Base-by-base conservation (phyloP, 805 yeast species). In the Ogataea chonburiensis region DNA sequence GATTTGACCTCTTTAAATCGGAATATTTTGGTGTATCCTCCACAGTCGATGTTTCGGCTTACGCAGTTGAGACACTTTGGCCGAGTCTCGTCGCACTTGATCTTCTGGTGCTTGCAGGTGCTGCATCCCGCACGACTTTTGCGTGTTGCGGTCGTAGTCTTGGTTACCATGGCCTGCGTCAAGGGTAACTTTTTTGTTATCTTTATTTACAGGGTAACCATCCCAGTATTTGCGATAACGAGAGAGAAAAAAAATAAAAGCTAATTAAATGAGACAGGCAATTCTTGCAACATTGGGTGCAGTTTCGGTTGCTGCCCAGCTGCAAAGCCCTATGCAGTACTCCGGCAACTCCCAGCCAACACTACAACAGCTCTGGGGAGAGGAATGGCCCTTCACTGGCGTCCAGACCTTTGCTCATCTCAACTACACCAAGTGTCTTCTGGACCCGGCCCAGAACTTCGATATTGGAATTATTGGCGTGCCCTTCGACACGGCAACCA, bases 361-460 rank as follows among this genome's bases (percentile, higher is more conserved):
- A 5, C 60, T 82, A n/a, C 66, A 74, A 20, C 74, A 77, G 8
- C 62, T 75, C 42, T 84, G 93, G 93, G 89, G 83, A 4, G 70
- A 69, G 28, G 77, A 73, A 26, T 82, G 89, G 89, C 84, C 83
- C 5, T 79, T 78, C 47, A 71, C 71, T 40, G 86, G 86, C 1
- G 68, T 79, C 28, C 73, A 73, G 52, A 74, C 86, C 0, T 86
- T 83, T 68, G 94, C 93, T 2, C 93, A 86, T 44, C 61, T 86
- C 33, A 77, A 77, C 16, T 69, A 73, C 38, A 66, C 72, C 24
- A 68, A 67, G 40, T 86, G 95, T 54, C 66, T 85, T 14, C 30
- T 71, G 3, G 18, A 75, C 25, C 58, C 73, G 27, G 66, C 69
- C 5, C 43, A 56, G 6, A 50, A 63, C 2, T 86, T 70, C 47